A percentile compares a stretch with the other conserved stretches of the same genome.
phyloP scores from a whole-genome alignment of 2,329 filamentous ascomycete genomes.

The Neurospora crassa region DNA sequence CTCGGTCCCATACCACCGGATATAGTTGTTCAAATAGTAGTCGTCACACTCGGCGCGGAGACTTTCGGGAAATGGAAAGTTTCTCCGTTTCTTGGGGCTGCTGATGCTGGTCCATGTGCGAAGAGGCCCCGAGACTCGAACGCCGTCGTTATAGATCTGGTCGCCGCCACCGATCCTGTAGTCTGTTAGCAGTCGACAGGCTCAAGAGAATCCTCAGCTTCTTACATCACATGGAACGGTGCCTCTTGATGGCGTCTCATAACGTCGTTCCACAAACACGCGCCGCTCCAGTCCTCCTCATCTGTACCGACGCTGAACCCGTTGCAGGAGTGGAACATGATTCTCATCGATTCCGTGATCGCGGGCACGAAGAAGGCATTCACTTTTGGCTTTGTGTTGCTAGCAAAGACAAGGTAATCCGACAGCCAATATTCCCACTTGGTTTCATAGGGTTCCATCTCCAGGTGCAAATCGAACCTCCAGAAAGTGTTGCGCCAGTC shows the following conservation, averaged over 20 bases:
- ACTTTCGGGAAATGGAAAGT: constrained; percentile 65
- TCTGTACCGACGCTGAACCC: constrained; percentile 87
- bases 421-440: constrained; percentile 72
- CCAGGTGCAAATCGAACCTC: constrained; percentile 76
- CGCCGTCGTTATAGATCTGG: constrained; percentile 93
- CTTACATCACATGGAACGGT: constrained; percentile 84
- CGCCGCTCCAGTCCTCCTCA: constrained; percentile 76
- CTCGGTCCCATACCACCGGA: constrained; percentile 73
- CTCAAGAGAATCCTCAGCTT: neutral
- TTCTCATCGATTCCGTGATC: constrained; percentile 78
- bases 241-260: constrained; percentile 66
- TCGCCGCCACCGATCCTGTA: constrained; percentile 80
- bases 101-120: constrained; percentile 73
- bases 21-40: constrained; percentile 86
- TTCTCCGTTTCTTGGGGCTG: constrained; percentile 73
- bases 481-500: constrained; percentile 73
- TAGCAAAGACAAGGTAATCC: constrained; percentile 48
- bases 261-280: constrained; percentile 93
- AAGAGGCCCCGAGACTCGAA: constrained; percentile 75
- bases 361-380: constrained; percentile 83
- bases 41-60: constrained; percentile 78
- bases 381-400: constrained; percentile 42
- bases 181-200: neutral
- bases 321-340: constrained; percentile 98
- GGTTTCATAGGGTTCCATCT: constrained; percentile 60